Evolutionary conservation across 148 eudicot species (phyloP).

Genomic region (Tetragonia tetragonoides): DNA sequence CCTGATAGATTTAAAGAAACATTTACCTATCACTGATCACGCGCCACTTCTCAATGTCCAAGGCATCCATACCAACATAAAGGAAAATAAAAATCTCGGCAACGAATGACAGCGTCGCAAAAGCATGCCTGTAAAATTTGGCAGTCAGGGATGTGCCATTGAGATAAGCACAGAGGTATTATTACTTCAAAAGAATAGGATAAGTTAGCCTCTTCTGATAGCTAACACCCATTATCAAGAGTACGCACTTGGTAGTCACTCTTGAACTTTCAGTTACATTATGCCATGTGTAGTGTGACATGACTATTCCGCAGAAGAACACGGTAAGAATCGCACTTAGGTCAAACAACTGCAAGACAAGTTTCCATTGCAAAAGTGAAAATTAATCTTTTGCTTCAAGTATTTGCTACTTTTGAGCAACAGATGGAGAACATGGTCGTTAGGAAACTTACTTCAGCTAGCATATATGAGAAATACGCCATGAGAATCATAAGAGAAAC

Average conservation of each 20-base stretch:
- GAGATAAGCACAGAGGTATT: not conserved
- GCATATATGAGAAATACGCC: conserved; percentile 80
- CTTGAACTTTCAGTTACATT: conserved; percentile 86
- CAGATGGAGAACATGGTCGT: not conserved
- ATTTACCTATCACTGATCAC: conserved; percentile 40
- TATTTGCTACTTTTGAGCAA: not conserved
- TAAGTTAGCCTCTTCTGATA: not conserved
- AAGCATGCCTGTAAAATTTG: conserved; percentile 45
- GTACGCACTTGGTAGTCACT: conserved; percentile 72
- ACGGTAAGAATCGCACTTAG: conserved; percentile 82
- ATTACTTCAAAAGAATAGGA: not conserved
- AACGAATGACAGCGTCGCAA: conserved; percentile 45
- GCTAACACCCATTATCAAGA: not conserved
- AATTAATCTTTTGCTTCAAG: not conserved
- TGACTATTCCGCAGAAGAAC: conserved; percentile 88
- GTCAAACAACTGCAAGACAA: conserved; percentile 53
- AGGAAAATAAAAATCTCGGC: conserved; percentile 43
- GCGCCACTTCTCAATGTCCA: conserved; percentile 39
- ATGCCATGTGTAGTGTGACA: conserved; percentile 94
- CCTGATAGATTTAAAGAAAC: not conserved
- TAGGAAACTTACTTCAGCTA: conserved; percentile 64
- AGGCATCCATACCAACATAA: conserved; percentile 44
- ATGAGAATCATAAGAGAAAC: conserved; percentile 85
- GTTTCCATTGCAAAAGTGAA: not conserved
- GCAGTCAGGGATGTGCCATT: not conserved